These are phyloP conservation scores for Cystobasidium pallidum DNA, from an alignment of 1,284 basidiomycete species.

Conservation along the genomic window DNA sequence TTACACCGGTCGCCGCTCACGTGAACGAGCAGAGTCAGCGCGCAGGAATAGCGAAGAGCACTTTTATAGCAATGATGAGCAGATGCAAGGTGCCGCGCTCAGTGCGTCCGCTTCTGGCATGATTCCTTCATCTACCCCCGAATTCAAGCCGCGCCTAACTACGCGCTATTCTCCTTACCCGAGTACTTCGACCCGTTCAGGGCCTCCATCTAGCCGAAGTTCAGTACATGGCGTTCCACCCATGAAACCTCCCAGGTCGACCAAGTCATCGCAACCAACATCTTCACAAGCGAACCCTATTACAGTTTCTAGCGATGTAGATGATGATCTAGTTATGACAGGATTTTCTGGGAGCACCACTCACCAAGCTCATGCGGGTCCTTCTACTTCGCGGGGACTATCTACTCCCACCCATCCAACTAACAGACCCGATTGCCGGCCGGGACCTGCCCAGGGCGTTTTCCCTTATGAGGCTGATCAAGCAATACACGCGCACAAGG, in stretches of 20 bases:
- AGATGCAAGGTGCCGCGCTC: neutral
- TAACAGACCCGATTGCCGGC: too few relatives aligned
- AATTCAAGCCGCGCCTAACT: constrained; percentile 22
- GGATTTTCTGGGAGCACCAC: neutral
- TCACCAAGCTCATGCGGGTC: neutral
- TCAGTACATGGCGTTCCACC: constrained; percentile 6
- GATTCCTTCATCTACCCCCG: neutral
- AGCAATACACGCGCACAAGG: too few relatives aligned
- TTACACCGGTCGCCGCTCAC: neutral
- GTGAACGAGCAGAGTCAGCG: neutral
- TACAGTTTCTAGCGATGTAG: constrained; percentile 15
- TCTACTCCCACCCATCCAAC: too few relatives aligned
- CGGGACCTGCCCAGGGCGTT: too few relatives aligned
- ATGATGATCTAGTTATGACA: neutral
- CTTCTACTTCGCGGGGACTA: too few relatives aligned
- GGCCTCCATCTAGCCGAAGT: neutral
- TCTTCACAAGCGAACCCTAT: constrained; percentile 19
- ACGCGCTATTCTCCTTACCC: constrained; percentile 9
- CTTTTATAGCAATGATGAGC: too few relatives aligned
- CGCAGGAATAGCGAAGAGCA: neutral
- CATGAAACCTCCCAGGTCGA: neutral
- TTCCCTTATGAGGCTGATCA: too few relatives aligned
- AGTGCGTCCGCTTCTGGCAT: neutral
- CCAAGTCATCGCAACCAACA: neutral
- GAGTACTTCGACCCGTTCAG: neutral